Evolutionary conservation across 1,284 basidiomycete genomes (phyloP).

Genomic region (Naganishia cerealis): DNA sequence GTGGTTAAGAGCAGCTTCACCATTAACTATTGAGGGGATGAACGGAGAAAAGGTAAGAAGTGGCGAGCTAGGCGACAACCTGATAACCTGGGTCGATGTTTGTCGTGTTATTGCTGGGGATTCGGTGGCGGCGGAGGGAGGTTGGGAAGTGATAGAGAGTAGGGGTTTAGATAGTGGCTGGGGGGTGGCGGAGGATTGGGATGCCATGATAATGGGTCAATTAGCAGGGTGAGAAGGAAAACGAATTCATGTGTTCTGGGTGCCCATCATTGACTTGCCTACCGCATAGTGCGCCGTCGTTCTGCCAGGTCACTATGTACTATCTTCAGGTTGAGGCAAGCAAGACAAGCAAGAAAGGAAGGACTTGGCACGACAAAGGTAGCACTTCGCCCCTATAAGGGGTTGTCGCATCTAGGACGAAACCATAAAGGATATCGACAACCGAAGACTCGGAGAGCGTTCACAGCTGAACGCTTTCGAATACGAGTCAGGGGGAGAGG

Average conservation of each 20-base stretch:
- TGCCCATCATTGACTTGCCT: neutral
- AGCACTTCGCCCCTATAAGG: neutral
- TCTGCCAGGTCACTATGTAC: neutral
- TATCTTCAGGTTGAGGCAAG: neutral
- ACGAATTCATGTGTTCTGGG: neutral
- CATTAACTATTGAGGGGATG: neutral
- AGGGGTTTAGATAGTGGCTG: neutral
- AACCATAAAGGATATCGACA: neutral
- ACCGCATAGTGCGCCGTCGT: neutral
- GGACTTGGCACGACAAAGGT: neutral
- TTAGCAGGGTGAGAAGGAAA: neutral
- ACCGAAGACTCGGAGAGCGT: neutral
- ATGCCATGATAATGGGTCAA: neutral
- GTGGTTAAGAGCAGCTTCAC: neutral
- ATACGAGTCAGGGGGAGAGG: neutral
- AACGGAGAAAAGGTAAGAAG: conserved; percentile 23
- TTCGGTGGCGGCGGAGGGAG: neutral
- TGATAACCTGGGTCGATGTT: conserved; percentile 1
- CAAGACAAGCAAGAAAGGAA: neutral
- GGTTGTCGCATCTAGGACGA: neutral
- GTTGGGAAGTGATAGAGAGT: neutral
- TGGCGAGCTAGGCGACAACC: conserved; percentile 22
- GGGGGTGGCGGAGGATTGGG: neutral
- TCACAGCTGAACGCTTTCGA: neutral
- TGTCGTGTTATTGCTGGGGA: neutral